Evolutionary conservation across 768 basidiomycete genomes (phyloP), one percentile per base, ranked within the genome.

Genomic region (Boletus rubescentipes): DNA sequence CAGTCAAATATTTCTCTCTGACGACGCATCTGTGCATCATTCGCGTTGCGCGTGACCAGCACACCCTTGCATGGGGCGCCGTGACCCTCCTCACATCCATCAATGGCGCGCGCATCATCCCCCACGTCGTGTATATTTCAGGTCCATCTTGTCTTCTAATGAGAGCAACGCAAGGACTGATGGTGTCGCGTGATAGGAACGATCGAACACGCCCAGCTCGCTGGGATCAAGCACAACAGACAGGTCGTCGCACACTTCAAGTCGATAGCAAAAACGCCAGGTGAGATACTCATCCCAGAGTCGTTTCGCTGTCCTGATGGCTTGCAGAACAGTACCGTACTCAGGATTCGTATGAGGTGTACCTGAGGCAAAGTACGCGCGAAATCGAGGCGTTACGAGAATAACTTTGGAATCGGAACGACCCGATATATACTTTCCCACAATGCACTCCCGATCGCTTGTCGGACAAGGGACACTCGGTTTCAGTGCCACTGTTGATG

Each of bases 1-100:
- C 61, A 94, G 93, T 95, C 51, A 92, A 93, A 68, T 95, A 95
- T 62, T 91, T 85, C 60, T 94, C 93, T 0, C 87, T 91, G 0
- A 79, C 79, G 14, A 95, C 92, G 3, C 85, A 86, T 58, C 75
- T 94, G 0, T 91, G 87, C 61, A 93, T 96, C 64, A 81, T 95
- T 39, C 87, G 93, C 39, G 89, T 93, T 29, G 87, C 87, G 30
- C 77, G 93, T 49, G 90, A 91, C 46, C 89, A 90, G 53, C 84
- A 91, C 64, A 80, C 79, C 5, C 80, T 88, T 34, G 87, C 89
- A 0, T 91, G 90, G 89, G 91, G 83, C 0, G 89, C 85, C 0
- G 63, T 92, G 18, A 90, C 89, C 0, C 72, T 94, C 15, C 65
- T 96, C 43, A 81, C 83, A 0, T 63, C 73, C 4, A 78, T 94